These are phyloP conservation scores for Centrapalus pauciflorus DNA, from an alignment of 129 eudicot species.

Conservation along the genomic window DNA sequence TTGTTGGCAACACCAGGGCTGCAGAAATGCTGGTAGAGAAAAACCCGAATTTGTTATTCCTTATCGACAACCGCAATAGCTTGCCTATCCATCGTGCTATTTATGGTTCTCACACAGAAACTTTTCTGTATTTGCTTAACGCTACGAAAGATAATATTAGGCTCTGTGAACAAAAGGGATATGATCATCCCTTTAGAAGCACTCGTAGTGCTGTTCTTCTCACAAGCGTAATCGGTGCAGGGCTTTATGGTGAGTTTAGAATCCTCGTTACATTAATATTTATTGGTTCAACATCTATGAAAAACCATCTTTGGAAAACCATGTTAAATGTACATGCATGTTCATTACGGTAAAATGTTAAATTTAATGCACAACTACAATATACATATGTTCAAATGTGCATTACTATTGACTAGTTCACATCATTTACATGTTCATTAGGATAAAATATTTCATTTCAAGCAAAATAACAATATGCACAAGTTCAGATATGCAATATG, in stretches of 20 bases:
- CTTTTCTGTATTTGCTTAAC: background rate
- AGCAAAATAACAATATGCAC: no score
- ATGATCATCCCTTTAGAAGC: constrained; percentile 6
- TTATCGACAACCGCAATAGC: background rate
- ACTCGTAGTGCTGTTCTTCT: constrained; percentile 5
- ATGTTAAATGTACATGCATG: no score
- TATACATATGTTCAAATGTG: no score
- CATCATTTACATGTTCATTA: no score
- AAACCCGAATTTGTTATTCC: constrained; percentile 9
- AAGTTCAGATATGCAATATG: no score
- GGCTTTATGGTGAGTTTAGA: constrained; percentile 9
- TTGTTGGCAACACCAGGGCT: constrained; percentile 16
- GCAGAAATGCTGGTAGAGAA: constrained; percentile 16
- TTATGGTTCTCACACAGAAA: constrained; percentile 14
- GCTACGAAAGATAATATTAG: background rate
- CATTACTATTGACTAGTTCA: no score
- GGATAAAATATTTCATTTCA: no score
- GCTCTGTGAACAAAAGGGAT: background rate
- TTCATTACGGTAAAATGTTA: no score
- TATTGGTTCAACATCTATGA: no score
- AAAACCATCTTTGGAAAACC: no score
- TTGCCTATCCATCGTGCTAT: constrained; percentile 28
- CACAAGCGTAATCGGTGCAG: background rate
- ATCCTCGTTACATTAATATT: no score
- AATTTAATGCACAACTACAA: no score